A percentile compares a stretch with the other conserved stretches of the same genome.
Conservation (phyloP, 2,329 filamentous ascomycete genomes). For the Colletotrichum horii region DNA sequence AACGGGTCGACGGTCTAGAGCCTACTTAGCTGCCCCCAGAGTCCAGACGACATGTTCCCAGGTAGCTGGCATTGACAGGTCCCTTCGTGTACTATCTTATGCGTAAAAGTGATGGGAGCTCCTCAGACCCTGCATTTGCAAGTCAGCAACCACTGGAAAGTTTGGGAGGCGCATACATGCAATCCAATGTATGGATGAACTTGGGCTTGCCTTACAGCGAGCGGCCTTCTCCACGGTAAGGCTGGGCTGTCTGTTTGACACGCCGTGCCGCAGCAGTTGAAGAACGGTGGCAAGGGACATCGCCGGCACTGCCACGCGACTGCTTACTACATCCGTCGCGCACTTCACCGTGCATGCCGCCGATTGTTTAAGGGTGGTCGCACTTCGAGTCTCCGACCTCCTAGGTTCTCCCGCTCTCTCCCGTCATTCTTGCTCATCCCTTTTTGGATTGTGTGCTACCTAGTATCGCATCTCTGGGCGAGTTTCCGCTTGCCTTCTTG, state of each 20-base stretch:
- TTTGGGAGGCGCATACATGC: not conserved
- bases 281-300: not conserved
- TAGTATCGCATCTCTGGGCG: not conserved
- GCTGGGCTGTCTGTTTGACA: not conserved
- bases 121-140: not conserved
- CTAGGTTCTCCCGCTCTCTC: not conserved
- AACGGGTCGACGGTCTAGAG: not conserved
- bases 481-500: not conserved
- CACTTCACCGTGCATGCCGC: not conserved
- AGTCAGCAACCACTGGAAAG: not conserved
- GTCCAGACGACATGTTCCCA: not conserved
- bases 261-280: not conserved
- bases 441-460: not conserved
- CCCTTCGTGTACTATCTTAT: not conserved
- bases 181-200: not conserved
- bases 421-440: not conserved
- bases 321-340: slow-evolving; percentile 6
- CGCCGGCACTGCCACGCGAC: slow-evolving; percentile 16
- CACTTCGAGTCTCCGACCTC: not conserved
- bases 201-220: not conserved
- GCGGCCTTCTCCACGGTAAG: not conserved
- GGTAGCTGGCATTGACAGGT: not conserved
- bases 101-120: not conserved
- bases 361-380: not conserved
- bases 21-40: not conserved